Conservation (phyloP, 2,329 filamentous ascomycete species). For the Pseudogymnoascus sp. region DNA sequence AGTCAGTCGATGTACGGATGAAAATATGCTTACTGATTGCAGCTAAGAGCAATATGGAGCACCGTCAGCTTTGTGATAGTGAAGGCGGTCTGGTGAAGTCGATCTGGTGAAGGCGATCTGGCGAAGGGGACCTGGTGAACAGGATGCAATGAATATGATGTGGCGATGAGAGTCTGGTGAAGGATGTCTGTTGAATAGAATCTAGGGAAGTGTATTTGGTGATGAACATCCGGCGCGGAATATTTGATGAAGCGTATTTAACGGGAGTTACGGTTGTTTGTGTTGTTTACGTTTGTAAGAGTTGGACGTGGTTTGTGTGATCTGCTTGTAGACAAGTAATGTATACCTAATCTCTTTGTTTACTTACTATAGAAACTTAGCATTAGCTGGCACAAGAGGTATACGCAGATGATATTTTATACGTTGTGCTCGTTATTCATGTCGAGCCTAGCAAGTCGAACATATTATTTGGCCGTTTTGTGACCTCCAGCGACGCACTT, state of each 20-base stretch:
- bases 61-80: not conserved
- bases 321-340: not conserved
- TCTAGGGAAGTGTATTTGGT: not conserved
- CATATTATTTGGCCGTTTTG: slow-evolving; percentile 4
- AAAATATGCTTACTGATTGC: not conserved
- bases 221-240: not conserved
- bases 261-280: not conserved
- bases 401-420: not conserved
- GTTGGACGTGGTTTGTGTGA: not conserved
- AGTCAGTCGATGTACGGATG: not conserved
- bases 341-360: not conserved
- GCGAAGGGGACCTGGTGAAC: not conserved
- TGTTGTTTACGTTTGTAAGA: not conserved
- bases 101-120: too few species aligned
- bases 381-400: not conserved
- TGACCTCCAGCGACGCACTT: not conserved
- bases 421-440: not conserved
- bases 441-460: not conserved
- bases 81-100: too few species aligned
- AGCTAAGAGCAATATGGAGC: not conserved
- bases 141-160: not conserved
- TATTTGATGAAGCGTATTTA: not conserved
- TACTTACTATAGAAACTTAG: not conserved
- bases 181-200: too few species aligned
- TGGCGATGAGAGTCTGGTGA: too few species aligned